These are phyloP conservation scores for Dissophora ornata DNA, from an alignment of 192 early-diverging fungal genomes.

Conservation along the genomic window DNA sequence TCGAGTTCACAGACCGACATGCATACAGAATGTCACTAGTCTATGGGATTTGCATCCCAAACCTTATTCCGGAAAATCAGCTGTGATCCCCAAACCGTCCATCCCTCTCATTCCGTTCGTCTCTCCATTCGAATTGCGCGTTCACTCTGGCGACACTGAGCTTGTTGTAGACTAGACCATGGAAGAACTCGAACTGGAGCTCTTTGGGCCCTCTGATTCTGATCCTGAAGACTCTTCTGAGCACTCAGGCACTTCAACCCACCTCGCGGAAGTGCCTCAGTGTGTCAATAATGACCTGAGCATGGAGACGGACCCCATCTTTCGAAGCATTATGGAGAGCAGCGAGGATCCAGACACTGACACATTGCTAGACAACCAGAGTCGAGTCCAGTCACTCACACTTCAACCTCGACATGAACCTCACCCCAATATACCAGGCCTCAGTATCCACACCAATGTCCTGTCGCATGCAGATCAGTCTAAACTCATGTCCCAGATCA, in stretches of 20 bases:
- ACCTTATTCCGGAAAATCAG: no score
- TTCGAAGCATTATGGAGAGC: constrained; percentile 41
- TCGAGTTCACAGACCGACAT: no score
- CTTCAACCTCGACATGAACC: constrained; percentile 15
- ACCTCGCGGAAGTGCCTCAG: no score
- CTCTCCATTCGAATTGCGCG: no score
- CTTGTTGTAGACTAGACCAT: constrained; percentile 11
- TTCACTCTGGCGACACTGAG: no score
- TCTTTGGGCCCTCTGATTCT: constrained; percentile 41
- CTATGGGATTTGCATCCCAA: no score
- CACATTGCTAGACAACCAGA: no score
- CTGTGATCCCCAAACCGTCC: no score
- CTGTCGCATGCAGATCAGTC: constrained; percentile 39
- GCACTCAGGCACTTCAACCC: no score
- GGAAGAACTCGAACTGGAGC: constrained; percentile 27
- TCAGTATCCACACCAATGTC: constrained; percentile 28
- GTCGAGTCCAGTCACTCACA: no score
- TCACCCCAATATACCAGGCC: constrained; percentile 19
- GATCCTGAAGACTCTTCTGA: constrained; percentile 37
- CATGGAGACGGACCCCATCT: constrained; percentile 25
- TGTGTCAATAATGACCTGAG: background rate
- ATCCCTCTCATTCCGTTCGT: no score
- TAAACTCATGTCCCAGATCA: constrained; percentile 32
- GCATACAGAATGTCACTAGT: no score
- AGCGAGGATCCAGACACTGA: constrained; percentile 7